Conservation (phyloP, 176 grass and related monocot species). For the Calamus simplicifolius region DNA sequence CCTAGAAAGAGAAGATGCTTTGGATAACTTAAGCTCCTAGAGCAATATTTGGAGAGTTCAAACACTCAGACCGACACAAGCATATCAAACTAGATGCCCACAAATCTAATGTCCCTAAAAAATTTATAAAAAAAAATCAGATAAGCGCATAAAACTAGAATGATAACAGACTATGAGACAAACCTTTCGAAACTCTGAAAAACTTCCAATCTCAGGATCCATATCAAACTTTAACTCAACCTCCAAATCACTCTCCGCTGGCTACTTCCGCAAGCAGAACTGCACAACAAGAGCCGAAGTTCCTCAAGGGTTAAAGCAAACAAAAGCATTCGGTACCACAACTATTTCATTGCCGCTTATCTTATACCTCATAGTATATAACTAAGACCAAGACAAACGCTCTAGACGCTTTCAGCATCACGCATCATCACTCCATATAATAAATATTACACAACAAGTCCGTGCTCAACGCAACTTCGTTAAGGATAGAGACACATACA, state of each 20-base stretch:
- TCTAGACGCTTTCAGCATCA: too few species aligned
- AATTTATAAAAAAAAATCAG: background rate
- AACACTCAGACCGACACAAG: too few species aligned
- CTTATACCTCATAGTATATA: too few species aligned
- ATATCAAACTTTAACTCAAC: conserved; percentile 13
- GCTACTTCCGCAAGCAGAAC: background rate
- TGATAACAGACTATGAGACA: too few species aligned
- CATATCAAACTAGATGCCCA: too few species aligned
- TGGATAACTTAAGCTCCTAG: too few species aligned
- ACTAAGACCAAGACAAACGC: background rate
- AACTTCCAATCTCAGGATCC: conserved; percentile 11
- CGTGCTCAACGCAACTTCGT: too few species aligned
- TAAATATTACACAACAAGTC: too few species aligned
- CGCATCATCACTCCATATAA: too few species aligned
- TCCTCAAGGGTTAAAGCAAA: background rate
- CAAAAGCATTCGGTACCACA: background rate
- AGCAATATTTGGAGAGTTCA: too few species aligned
- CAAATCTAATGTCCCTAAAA: background rate
- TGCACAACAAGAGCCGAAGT: background rate
- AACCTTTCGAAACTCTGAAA: background rate
- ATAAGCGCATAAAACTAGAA: background rate
- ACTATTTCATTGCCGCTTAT: background rate
- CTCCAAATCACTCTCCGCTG: conserved; percentile 1
- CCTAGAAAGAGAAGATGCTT: too few species aligned
- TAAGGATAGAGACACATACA: too few species aligned